Evolutionary conservation across 2,329 filamentous ascomycete genomes (phyloP).

Genomic region (Falciphora oryzae): DNA sequence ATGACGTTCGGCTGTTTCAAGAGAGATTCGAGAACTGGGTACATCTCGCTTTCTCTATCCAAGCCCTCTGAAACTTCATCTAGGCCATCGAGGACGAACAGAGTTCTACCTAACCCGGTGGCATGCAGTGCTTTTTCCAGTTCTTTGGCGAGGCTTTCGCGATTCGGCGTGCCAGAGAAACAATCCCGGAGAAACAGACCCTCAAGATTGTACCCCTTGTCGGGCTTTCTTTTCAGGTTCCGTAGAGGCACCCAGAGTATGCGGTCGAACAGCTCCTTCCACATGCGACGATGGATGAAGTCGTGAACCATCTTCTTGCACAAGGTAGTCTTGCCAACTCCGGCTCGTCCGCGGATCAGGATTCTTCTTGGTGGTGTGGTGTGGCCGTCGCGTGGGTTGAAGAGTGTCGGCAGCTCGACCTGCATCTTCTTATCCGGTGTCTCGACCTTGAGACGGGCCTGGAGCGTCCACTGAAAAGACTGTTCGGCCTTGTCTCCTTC

Average conservation of each 20-base stretch:
- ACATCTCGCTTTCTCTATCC: conserved; percentile 13
- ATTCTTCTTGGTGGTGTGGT: conserved; percentile 21
- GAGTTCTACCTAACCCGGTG: conserved; percentile 17
- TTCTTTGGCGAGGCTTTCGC: conserved; percentile 14
- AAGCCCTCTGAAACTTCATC: conserved; percentile 32
- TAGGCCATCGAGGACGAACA: conserved; percentile 37
- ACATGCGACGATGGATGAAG: conserved; percentile 22
- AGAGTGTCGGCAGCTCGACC: conserved; percentile 22
- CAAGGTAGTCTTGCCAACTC: conserved; percentile 34
- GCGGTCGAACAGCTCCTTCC: conserved; percentile 27
- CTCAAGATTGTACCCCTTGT: conserved; percentile 18
- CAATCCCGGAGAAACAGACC: conserved; percentile 23
- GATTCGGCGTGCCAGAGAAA: conserved; percentile 19
- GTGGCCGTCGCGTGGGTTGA: conserved; percentile 19
- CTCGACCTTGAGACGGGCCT: conserved; percentile 23
- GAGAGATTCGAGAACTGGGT: conserved; percentile 23
- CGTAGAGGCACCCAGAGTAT: conserved; percentile 35
- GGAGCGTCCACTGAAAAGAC: conserved; percentile 22
- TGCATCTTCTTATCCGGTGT: conserved; percentile 17
- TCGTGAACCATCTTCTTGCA: conserved; percentile 36
- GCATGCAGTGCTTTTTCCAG: conserved; percentile 10
- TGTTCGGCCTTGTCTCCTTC: conserved; percentile 11
- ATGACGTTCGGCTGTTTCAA: conserved; percentile 30
- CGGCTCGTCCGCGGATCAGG: conserved; percentile 30
- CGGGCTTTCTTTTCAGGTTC: conserved; percentile 22